Evolutionary conservation across 2,329 filamentous ascomycete genomes (phyloP).

Genomic region (Fusarium globosum): DNA sequence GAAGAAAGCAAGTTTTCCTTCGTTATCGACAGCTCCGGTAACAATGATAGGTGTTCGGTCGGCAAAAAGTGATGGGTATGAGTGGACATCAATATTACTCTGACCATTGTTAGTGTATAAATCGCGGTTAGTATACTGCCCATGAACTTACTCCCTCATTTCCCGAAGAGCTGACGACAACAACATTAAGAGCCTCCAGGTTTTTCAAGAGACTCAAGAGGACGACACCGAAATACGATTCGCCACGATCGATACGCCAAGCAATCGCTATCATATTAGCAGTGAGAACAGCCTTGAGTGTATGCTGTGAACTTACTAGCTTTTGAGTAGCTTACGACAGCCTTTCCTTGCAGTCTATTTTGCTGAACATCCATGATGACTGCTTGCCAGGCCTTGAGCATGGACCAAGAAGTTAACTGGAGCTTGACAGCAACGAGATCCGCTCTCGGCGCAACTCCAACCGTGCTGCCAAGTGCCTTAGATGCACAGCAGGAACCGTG

Average conservation of each 20-base stretch:
- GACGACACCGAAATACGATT: neutral
- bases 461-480: neutral
- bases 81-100: neutral
- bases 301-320: neutral
- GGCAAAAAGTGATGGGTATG: neutral
- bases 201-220: neutral
- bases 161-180: neutral
- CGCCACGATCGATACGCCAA: neutral
- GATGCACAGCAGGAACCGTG: neutral
- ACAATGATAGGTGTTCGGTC: neutral
- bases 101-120: neutral
- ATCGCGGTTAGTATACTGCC: rapidly evolving
- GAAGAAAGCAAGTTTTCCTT: neutral
- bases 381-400: neutral
- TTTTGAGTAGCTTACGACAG: neutral
- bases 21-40: neutral
- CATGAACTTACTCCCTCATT: neutral
- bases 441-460: neutral
- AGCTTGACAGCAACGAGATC: neutral
- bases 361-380: neutral
- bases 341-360: neutral
- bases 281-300: rapidly evolving
- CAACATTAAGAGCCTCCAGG: neutral
- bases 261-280: neutral
- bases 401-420: neutral